Base-by-base conservation (phyloP, 202 grass and related monocot species). In the Dendrocalamus latiflorus region DNA sequence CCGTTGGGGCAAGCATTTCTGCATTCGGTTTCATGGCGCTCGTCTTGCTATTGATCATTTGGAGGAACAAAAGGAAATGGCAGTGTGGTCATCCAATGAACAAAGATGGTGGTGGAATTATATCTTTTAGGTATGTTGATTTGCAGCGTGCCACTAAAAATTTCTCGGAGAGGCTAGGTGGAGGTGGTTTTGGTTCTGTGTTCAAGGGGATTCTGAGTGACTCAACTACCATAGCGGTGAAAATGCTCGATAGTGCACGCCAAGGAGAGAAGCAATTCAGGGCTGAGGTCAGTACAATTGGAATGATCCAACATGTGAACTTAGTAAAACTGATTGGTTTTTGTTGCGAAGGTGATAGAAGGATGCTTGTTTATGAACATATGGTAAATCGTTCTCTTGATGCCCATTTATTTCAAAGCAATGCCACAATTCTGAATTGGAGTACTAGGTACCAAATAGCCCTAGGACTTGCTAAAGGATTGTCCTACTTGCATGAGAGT, bases 241-340 rank as follows among this genome's bases (percentile, higher is more conserved):
- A 83, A 15, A 65, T 24, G 38, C 49, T 83, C 28, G 47, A 64
- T 41, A 33, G 80, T 39, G n/a, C 58, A 14, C 3, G n/a, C 7
- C 69, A 74, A 50, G 69, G 81, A 65, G 81, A 83, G 25, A 83
- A 75, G 37, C 60, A 83, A 25, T 75, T 83, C 2, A 75, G 70
- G 20, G 81, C 81, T 21, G 81, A 83, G 70, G 48, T 83, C 22
- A 83, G 81, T 66, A 66, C 81, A 30, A 56, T 83, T 55, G 81
- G 70, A 22, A 56, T 75, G 60, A 81, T 83, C 63, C 81, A 75
- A 30, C 81, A 83, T 75, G 25, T 75, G 14, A 75, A 83, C 63
- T 74, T 83, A 22, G 60, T 83, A 1, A 83, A 75, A 34, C 26
- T 83, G 13, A 83, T 83, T 33, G 70, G 70, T 33, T 83, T 83